Percentiles rank a stretch among this genome's conserved stretches.
phyloP scores from a whole-genome alignment of 805 yeast species.

The Saccharomyces kudriavzevii region DNA sequence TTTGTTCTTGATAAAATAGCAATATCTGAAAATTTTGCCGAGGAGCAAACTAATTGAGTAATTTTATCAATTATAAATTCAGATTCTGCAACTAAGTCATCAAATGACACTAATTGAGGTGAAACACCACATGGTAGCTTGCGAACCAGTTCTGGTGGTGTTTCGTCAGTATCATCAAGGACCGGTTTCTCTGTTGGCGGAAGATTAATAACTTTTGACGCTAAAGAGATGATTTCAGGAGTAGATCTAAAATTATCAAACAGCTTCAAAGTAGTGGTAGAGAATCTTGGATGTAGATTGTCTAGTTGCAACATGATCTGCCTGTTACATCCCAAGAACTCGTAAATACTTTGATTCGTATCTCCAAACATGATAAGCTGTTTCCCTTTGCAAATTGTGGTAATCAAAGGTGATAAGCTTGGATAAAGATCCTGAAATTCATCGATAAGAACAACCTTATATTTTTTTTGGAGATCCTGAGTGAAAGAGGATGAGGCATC shows the following conservation, averaged over 20 bases:
- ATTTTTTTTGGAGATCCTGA: slow-evolving; percentile 10
- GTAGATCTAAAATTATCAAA: slow-evolving; percentile 54
- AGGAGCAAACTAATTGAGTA: slow-evolving; percentile 15
- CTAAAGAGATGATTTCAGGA: slow-evolving; percentile 44
- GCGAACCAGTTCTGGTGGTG: slow-evolving; percentile 4
- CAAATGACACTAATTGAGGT: slow-evolving; percentile 10
- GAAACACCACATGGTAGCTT: slow-evolving; percentile 12
- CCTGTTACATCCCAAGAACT: slow-evolving; percentile 49
- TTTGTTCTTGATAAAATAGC: slow-evolving; percentile 48
- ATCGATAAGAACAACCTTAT: slow-evolving; percentile 49
- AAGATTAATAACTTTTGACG: slow-evolving; percentile 24
- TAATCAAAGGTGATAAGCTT: slow-evolving; percentile 39
- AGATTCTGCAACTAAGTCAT: slow-evolving; percentile 15
- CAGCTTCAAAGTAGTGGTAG: slow-evolving; percentile 30
- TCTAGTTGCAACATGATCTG: slow-evolving; percentile 25
- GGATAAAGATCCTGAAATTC: slow-evolving; percentile 68
- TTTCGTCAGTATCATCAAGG: neutral
- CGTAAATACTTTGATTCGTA: slow-evolving; percentile 61
- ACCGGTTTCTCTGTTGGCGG: slow-evolving; percentile 2
- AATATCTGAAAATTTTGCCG: slow-evolving; percentile 35
- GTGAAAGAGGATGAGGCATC: slow-evolving; percentile 6
- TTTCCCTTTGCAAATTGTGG: slow-evolving; percentile 31
- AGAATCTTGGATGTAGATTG: slow-evolving; percentile 5
- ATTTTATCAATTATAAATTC: slow-evolving; percentile 20
- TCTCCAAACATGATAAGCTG: slow-evolving; percentile 68